Evolutionary conservation across 2,329 filamentous ascomycete genomes (phyloP).

Genomic region (Fusarium sp.): DNA sequence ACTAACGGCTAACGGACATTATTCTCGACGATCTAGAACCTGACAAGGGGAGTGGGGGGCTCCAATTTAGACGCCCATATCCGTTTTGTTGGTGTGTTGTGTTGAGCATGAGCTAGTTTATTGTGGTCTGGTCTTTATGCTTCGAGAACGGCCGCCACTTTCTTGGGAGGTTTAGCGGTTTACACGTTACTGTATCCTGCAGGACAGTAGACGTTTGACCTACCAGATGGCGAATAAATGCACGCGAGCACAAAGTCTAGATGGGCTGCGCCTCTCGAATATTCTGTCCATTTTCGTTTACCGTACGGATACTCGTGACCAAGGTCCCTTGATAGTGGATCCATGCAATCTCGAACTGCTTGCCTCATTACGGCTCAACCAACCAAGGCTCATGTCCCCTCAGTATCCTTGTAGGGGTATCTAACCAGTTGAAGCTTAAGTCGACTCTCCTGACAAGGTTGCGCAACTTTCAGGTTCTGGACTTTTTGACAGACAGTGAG

Average conservation of each 20-base stretch:
- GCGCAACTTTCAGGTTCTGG: not conserved
- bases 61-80: not conserved
- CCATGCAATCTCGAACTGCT: constrained; percentile 14
- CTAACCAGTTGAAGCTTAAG: constrained; percentile 2
- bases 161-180: not conserved
- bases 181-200: no score
- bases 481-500: not conserved
- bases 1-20: constrained; percentile 16
- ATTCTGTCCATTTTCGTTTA: constrained; percentile 33
- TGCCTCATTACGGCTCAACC: constrained; percentile 11
- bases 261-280: constrained; percentile 3
- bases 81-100: not conserved
- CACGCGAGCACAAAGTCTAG: not conserved
- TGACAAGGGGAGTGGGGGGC: not conserved
- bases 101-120: not conserved
- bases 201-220: not conserved
- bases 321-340: constrained; percentile 4
- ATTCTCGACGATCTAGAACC: constrained; percentile 14
- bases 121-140: not conserved
- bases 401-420: fast-evolving
- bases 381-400: not conserved
- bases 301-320: constrained; percentile 18
- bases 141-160: not conserved
- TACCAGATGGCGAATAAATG: not conserved
- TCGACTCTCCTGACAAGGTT: constrained; percentile 4